phyloP scores from a whole-genome alignment of 805 yeast species.

The Nakazawaea wyomingensis region DNA sequence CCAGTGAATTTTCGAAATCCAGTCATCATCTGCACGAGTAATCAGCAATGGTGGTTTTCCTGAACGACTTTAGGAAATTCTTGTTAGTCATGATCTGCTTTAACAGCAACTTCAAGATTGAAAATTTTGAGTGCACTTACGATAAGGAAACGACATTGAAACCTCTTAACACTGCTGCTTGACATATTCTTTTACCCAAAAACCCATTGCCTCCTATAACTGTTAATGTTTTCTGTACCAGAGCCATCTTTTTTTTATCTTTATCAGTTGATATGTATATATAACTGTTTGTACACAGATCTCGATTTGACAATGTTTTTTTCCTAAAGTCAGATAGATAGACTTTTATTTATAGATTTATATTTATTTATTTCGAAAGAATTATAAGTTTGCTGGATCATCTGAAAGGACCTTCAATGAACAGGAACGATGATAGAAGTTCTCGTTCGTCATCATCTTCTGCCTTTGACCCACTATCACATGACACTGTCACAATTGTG shows the following conservation, averaged over 20 bases:
- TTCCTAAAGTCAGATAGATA: too few relatives aligned
- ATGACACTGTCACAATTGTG: background rate
- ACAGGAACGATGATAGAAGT: background rate
- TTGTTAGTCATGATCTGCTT: too few relatives aligned
- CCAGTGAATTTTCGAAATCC: conserved; percentile 65
- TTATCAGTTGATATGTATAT: too few relatives aligned
- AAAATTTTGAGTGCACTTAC: conserved; percentile 18
- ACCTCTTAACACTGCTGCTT: conserved; percentile 57
- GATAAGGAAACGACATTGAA: conserved; percentile 66
- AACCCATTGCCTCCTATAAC: conserved; percentile 91
- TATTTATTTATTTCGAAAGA: too few relatives aligned
- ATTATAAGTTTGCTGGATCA: too few relatives aligned
- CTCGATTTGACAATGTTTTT: too few relatives aligned
- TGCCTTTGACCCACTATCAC: background rate
- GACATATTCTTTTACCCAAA: conserved; percentile 63
- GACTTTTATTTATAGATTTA: too few relatives aligned
- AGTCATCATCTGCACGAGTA: conserved; percentile 28
- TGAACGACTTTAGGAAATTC: conserved; percentile 31
- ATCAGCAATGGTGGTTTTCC: conserved; percentile 44
- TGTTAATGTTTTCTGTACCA: conserved; percentile 25
- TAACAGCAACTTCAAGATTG: too few relatives aligned
- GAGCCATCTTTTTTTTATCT: background rate
- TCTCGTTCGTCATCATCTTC: background rate
- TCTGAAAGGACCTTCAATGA: background rate
- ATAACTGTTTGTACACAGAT: too few relatives aligned